These are phyloP conservation scores for Immersiporthe knoxdaviesiana DNA, from an alignment of 2,329 filamentous ascomycete species.

Conservation along the genomic window DNA sequence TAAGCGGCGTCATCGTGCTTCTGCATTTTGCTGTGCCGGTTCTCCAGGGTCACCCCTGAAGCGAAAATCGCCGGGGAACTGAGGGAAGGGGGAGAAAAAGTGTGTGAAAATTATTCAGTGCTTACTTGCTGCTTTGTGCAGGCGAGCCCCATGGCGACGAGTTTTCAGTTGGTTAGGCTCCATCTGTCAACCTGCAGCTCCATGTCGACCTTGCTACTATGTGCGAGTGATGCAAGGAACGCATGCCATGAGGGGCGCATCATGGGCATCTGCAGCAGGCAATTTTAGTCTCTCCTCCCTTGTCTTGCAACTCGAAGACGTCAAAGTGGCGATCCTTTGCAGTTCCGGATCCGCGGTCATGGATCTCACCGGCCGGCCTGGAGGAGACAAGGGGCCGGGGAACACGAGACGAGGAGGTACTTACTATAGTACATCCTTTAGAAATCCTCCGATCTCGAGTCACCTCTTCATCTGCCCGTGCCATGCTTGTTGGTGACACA, in stretches of 20 bases:
- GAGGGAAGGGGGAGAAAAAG: neutral
- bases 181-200: constrained; percentile 4
- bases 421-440: neutral
- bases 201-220: neutral
- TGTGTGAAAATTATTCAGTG: neutral
- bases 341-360: constrained; percentile 6
- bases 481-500: neutral
- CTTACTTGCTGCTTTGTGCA: neutral
- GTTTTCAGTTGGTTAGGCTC: neutral
- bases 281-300: neutral
- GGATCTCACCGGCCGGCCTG: neutral
- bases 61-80: neutral
- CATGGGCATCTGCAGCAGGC: neutral
- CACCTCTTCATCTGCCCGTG: neutral
- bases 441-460: neutral
- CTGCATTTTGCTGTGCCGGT: neutral
- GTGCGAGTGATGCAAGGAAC: neutral
- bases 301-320: constrained; percentile 1
- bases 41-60: neutral
- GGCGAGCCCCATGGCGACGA: neutral
- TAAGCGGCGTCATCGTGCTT: constrained; percentile 6
- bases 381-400: neutral
- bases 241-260: neutral
- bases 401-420: neutral
- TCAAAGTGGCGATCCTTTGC: constrained; percentile 5